A percentile compares a stretch with the other conserved stretches of the same genome.
Conservation (phyloP, 2,329 filamentous ascomycete genomes). For the Aspergillus ochraceus region DNA sequence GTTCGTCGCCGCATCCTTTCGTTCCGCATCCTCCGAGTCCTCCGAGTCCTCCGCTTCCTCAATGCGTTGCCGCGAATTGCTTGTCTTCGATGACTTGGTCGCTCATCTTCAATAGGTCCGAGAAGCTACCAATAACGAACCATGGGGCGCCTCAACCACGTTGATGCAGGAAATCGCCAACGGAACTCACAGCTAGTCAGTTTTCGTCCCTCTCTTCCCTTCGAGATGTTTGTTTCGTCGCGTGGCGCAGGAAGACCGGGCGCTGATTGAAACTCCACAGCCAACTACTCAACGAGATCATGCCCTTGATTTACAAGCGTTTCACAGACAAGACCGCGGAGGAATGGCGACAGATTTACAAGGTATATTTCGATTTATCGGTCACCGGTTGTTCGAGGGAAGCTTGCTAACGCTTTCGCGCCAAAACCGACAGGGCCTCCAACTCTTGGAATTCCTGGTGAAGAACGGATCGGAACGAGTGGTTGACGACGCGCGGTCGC, state of each 20-base stretch:
- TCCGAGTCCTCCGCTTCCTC: background rate
- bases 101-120: conserved; percentile 64
- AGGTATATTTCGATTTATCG: conserved; percentile 55
- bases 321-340: conserved; percentile 98
- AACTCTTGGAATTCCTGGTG: conserved; percentile 93
- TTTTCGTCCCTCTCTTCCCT: conserved; percentile 17
- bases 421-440: conserved; percentile 58
- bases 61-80: background rate
- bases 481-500: conserved; percentile 92
- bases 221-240: conserved; percentile 3
- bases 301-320: conserved; percentile 99
- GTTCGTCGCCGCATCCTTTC: conserved; percentile 35
- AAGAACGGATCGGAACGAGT: conserved; percentile 98
- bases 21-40: conserved; percentile 1
- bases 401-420: background rate
- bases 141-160: conserved; percentile 83
- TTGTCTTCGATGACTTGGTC: background rate
- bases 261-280: conserved; percentile 50
- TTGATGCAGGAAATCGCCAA: conserved; percentile 98
- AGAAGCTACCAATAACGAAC: conserved; percentile 98
- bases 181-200: conserved; percentile 96
- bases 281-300: conserved; percentile 96
- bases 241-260: conserved; percentile 1
- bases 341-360: conserved; percentile 99
- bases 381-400: background rate